These are phyloP conservation scores for Prototheca wickerhamii DNA, from an alignment of 163 green algal genomes.

Conservation along the genomic window DNA sequence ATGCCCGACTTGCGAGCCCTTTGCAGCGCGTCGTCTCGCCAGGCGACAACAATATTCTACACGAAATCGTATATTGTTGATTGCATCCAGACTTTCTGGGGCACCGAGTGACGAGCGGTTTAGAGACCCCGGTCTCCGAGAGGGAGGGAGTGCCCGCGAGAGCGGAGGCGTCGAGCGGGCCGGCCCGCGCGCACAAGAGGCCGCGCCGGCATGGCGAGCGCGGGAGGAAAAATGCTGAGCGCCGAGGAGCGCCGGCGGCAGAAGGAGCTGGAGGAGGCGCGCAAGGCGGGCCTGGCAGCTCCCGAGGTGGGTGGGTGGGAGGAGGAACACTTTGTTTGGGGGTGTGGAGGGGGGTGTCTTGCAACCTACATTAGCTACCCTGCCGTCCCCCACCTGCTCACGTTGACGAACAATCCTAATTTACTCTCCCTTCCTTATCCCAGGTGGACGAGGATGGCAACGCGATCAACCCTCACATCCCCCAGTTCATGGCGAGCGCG, in stretches of 20 bases:
- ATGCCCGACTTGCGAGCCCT: no score
- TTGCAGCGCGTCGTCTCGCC: no score
- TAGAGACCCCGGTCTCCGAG: no score
- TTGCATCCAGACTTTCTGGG: no score
- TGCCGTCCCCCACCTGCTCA: background rate
- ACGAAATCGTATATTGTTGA: no score
- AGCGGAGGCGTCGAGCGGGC: background rate
- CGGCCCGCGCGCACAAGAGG: background rate
- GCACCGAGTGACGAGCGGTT: no score
- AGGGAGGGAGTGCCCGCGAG: no score
- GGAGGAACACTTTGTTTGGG: background rate
- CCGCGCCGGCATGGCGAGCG: background rate
- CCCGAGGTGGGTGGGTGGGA: constrained; percentile 43
- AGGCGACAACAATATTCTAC: no score
- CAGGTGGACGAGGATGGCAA: constrained; percentile 95
- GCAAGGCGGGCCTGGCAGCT: constrained; percentile 90
- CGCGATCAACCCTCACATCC: constrained; percentile 99
- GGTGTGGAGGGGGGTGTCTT: background rate
- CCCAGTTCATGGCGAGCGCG: constrained; percentile 81
- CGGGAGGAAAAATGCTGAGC: constrained; percentile 6
- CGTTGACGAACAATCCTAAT: background rate
- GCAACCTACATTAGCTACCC: background rate
- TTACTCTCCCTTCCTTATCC: background rate
- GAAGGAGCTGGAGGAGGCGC: constrained; percentile 84
- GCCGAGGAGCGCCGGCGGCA: constrained; percentile 30